Evolutionary conservation across 371 early-diverging fungal genomes (phyloP), one percentile per base, ranked within the genome.

Genomic region (Apophysomyces trapeziformis): DNA sequence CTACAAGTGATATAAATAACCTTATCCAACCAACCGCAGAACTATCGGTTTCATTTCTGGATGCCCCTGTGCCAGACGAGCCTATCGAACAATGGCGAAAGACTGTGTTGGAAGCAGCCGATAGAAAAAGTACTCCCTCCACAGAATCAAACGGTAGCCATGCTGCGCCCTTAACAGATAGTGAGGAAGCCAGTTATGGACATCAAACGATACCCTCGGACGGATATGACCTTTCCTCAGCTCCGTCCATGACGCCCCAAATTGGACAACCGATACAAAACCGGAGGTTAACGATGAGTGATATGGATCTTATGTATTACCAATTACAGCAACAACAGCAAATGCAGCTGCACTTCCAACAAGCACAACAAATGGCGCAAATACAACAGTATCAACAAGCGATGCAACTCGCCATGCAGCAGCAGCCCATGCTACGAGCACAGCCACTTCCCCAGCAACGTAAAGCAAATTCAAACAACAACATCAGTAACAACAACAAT

Each of bases 21-120:
- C 9, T 21, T n/a, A 50, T 50, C 9, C 16, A 11, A 50, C 9
- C 54, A 1, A 50, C 4, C 32, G 18, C 54, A 8, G 54, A 26
- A 11, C 21, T 4, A 21, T 6, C 21, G 21, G 21, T 9, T 21
- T 26, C 16, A 50, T 50, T 50, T 50, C 21, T 50, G 54, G 11
- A 5, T 26, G 54, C 21, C 4, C 54, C 54, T 50, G 54, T 50
- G 16, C 21, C 54, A 9, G 54, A 50, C 21, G 64, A 60, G 18
- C 63, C 63, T 26, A 72, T 80, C n/a, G 85, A 83, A 4, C 58
- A 77, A 7, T 64, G 74, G 38, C 56, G 85, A 37, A 65, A 78
- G 18, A 46, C 64, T 1, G 64, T 72, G 11, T 63, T 85, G 16
- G 61, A 71, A 47, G 72, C 64, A 21, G 70, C 71, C n/a, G 77